Evolutionary conservation across 345 rosid genomes (phyloP).

Genomic region (Alliaria petiolata): DNA sequence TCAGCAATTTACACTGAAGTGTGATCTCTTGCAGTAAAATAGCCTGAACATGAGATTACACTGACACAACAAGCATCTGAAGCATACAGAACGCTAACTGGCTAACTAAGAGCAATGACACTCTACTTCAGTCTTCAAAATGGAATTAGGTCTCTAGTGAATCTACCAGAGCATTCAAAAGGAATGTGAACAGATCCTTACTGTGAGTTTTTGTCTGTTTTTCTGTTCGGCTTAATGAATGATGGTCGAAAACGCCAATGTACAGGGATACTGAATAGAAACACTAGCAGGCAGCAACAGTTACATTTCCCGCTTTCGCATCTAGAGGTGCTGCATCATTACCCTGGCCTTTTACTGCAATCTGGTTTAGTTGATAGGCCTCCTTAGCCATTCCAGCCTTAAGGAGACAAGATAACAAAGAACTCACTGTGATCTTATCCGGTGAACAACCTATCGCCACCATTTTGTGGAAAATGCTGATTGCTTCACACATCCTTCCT

Average conservation of each 20-base stretch:
- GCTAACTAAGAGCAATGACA: conserved; percentile 3
- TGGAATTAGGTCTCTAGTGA: background rate
- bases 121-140: background rate
- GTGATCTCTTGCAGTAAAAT: background rate
- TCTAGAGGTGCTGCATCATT: conserved; percentile 35
- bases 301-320: conserved; percentile 35
- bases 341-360: conserved; percentile 36
- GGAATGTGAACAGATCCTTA: conserved; percentile 17
- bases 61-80: conserved; percentile 6
- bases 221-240: background rate
- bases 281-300: conserved; percentile 53
- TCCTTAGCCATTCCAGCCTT: conserved; percentile 92
- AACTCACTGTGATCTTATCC: conserved; percentile 54
- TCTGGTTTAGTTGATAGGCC: conserved; percentile 49
- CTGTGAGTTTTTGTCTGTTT: conserved; percentile 11
- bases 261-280: background rate
- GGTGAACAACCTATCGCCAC: conserved; percentile 69
- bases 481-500: conserved; percentile 84
- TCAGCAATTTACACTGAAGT: conserved; percentile 10
- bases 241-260: background rate
- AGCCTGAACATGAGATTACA: background rate
- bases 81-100: background rate
- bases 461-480: conserved; percentile 72
- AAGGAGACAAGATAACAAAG: conserved; percentile 71
- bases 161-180: conserved; percentile 5